These are phyloP conservation scores for Scheffersomyces amazonensis DNA, from an alignment of 805 yeast species.

Conservation along the genomic window DNA sequence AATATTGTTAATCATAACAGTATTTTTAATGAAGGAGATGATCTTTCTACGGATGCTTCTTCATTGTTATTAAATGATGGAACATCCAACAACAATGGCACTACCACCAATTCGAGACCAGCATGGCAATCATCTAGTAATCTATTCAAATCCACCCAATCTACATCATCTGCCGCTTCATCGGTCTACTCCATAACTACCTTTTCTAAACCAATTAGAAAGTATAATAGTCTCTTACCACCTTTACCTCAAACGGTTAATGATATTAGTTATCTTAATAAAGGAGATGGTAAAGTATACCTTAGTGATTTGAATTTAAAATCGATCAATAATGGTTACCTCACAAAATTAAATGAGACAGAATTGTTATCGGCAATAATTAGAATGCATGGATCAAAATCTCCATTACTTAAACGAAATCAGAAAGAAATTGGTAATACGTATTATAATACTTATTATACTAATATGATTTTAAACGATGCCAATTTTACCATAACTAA, in stretches of 20 bases:
- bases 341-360: slow-evolving; percentile 27
- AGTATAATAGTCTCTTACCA: slow-evolving; percentile 38
- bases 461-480: slow-evolving; percentile 2
- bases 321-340: slow-evolving; percentile 30
- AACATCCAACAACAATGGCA: neutral
- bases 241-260: slow-evolving; percentile 28
- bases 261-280: slow-evolving; percentile 26
- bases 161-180: slow-evolving; percentile 16
- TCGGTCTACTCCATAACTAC: slow-evolving; percentile 22
- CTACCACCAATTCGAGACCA: neutral
- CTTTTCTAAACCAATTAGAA: slow-evolving; percentile 27
- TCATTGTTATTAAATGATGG: neutral
- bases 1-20: neutral
- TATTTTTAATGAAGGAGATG: neutral
- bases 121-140: neutral
- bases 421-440: slow-evolving; percentile 2
- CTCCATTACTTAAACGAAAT: neutral
- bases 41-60: neutral
- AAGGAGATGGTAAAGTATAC: slow-evolving; percentile 31
- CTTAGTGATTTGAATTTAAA: slow-evolving; percentile 41
- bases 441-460: slow-evolving; percentile 2
- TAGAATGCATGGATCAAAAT: slow-evolving; percentile 21
- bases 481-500: slow-evolving; percentile 8
- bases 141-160: slow-evolving; percentile 6
- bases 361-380: slow-evolving; percentile 27